Evolutionary conservation across 192 early-diverging fungal genomes (phyloP), one percentile per base, ranked within the genome.

Genomic region (Backusella sp.): DNA sequence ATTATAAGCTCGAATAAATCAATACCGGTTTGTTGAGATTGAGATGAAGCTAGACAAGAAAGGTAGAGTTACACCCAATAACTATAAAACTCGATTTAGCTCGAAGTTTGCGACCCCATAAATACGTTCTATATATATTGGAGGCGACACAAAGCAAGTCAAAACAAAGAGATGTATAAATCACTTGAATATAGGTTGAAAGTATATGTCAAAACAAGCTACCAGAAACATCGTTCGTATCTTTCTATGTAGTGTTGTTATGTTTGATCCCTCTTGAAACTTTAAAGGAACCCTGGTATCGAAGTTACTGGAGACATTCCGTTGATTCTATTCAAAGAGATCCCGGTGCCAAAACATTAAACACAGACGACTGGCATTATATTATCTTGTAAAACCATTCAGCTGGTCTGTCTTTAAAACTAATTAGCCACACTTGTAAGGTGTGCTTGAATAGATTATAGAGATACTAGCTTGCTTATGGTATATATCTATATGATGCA

Each of bases 81-180:
- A 49, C 46, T 49, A 49, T 49, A 62, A 62, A 62, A 23, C 21
- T 62, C 56, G 56, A 62, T 62, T 62, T 62, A 62, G 56, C 21
- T 62, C 56, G n/a, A 62, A 17, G 26, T 3, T 28, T 62, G 56
- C 23, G 11, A n/a, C 21, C 46, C 56, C 56, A 28, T 28, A 23
- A 62, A 62, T 4, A 9, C 9, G 21, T 14, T 62, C 19, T 21
- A 21, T 21, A 56, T 62, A 11, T 56, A 26, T 56, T 56, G 12
- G 26, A 62, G 23, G 23, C 8, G n/a, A 14, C 21, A 62, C 56
- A 30, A 32, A 32, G 32, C 32, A 32, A 32, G 32, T 32, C 32
- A 32, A 53, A n/a, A 53, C 8, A 17, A 53, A 53, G 46, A 52
- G 0, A 12, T 39, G 3, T 39, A 39, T 12, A 39, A 39, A 39